Conservation (phyloP, 768 basidiomycete species). For the Russula brevipes region DNA sequence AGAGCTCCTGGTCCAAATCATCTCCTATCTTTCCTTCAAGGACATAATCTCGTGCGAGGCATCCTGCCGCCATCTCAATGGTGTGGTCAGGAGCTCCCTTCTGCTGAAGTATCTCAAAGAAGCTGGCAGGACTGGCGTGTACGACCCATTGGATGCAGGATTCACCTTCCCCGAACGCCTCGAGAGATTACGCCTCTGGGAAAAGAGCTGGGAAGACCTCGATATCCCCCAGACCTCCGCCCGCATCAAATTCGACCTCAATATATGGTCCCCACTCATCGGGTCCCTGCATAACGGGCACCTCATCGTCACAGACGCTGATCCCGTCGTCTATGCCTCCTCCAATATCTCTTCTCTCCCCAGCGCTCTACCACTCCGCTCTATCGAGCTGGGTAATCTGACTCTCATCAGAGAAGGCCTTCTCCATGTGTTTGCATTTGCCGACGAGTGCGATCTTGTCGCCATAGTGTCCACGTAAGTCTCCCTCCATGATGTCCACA, state of each 20-base stretch:
- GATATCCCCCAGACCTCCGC: slow-evolving; percentile 15
- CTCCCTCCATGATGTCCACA: background rate
- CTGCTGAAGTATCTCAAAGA: slow-evolving; percentile 19
- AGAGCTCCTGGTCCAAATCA: slow-evolving; percentile 21
- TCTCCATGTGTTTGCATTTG: slow-evolving; percentile 18
- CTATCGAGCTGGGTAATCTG: slow-evolving; percentile 14
- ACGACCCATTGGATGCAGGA: slow-evolving; percentile 13
- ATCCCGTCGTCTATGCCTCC: slow-evolving; percentile 18
- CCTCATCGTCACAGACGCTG: slow-evolving; percentile 14
- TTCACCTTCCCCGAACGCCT: slow-evolving; percentile 19
- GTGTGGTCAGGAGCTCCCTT: slow-evolving; percentile 21
- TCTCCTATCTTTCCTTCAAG: slow-evolving; percentile 19
- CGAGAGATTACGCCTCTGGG: slow-evolving; percentile 16
- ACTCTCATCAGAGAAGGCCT: slow-evolving; percentile 15
- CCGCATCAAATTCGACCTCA: slow-evolving; percentile 17
- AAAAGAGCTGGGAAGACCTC: slow-evolving; percentile 21
- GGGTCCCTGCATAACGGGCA: slow-evolving; percentile 20
- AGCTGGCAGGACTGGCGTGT: slow-evolving; percentile 20
- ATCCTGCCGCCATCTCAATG: slow-evolving; percentile 18
- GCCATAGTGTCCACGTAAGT: slow-evolving; percentile 17
- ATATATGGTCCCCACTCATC: slow-evolving; percentile 21
- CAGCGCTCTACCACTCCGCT: background rate
- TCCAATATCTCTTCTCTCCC: slow-evolving; percentile 18
- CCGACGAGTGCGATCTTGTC: slow-evolving; percentile 17
- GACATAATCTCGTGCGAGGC: slow-evolving; percentile 19